Base-by-base conservation (phyloP, 2,329 filamentous ascomycete species). In the Ophiognomonia clavigignenti-juglandacearum region DNA sequence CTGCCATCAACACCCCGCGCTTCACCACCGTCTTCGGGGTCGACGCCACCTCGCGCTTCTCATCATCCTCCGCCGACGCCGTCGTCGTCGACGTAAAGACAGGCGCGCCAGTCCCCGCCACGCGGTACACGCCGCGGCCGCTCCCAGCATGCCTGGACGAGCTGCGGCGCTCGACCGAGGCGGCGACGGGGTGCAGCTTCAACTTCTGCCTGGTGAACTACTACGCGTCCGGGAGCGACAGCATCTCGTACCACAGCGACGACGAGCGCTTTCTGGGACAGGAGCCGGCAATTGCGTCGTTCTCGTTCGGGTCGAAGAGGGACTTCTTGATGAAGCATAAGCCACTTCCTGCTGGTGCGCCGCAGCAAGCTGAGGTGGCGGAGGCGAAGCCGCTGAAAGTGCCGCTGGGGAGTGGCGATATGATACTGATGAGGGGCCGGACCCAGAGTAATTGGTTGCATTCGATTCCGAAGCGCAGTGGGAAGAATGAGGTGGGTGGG, bases 171-270 rank as follows among this genome's bases (percentile, higher is more conserved):
- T 72, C 80, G 9, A 81, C 85, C 1, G 85, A 92, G 63, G 71
- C 74, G 4, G 77, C 79, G 0, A 87, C 84, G 1, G 75, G 74
- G n/a, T 78, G 78, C 57, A 73, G 60, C 1, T 92, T 85, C 66
- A 92, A 92, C 60, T 88, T 91, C 61, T 86, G 83, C 50, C 73
- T 92, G 1, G 85, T 92, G 4, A 92, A 92, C 59, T 92, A 92
- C 67, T 92, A 92, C 59, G 83, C 83, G n/a, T 78, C 77, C 4
- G 86, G 87, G 0, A 70, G 79, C 6, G 86, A 92, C 61, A 88
- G 83, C 55, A 92, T 92, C 40, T 78, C 82, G 10, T 92, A 85
- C 58, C 86, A 92, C 63, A 86, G 82, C 40, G 88, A 92, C 55
- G 86, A 92, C 58, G 88, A 92, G 68, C 72, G 78, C 6, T 93